Evolutionary conservation across 2,329 filamentous ascomycete genomes (phyloP), one percentile per base, ranked within the genome.

Genomic region (Diaporthe helianthi): DNA sequence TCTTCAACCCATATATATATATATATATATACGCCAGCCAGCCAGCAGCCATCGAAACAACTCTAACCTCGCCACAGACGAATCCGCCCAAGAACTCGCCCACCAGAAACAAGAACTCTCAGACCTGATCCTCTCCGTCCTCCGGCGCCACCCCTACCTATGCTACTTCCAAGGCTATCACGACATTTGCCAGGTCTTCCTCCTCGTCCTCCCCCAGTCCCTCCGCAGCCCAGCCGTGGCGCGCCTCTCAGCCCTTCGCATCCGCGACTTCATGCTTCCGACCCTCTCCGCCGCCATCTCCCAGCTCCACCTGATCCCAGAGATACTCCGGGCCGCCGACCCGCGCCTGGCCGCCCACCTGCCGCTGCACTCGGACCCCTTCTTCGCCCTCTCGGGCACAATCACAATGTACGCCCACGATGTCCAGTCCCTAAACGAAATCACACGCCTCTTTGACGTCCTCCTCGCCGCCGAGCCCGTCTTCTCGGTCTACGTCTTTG

Each of bases 101-200:
- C 79, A 79, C 52, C 91, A 92, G 76, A 98, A 96, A 77, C 78
- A 84, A 67, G 90, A 96, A 76, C 87, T 99, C 2, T 95, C 90
- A 9, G 83, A 89, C 72, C 85, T 99, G 63, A 98, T 99, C 75
- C 88, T 88, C 64, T 87, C 92, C 73, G 89, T 97, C 17, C 87
- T 99, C 54, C 91, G 97, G 65, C 87, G 87, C 41, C 87, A 97
- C 75, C 93, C 94, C 19, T 90, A 91, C 78, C 88, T 99, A 44
- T 93, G 90, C 83, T 99, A 99, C 82, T 99, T 99, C 80, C 96
- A 99, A 82, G 96, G 96, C 78, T 99, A 97, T 79, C 96, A 99
- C 80, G 96, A 99, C 82, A 98, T 99, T 76, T 96, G 93, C 75
- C 97, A 99, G 81, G 96, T 99, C 29, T 86, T 99, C 70, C 87